phyloP scores from a whole-genome alignment of 495 filamentous ascomycete species.

The Neurospora sp. region DNA sequence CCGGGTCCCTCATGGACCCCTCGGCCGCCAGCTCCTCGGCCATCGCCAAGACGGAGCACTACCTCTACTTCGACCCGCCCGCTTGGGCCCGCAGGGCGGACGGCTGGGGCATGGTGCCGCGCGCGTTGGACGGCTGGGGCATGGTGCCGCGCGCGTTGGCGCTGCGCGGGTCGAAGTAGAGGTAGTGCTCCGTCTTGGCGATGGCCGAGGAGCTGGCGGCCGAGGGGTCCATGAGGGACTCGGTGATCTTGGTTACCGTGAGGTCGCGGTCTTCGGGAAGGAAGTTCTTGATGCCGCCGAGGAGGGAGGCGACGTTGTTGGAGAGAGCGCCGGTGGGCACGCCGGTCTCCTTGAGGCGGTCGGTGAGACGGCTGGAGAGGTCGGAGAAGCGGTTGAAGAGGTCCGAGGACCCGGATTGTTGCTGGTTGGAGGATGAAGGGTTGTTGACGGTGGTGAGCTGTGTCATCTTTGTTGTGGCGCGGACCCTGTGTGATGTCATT shows the following conservation, averaged over 20 bases:
- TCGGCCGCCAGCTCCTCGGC: no score
- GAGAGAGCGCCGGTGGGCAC: conserved; percentile 46
- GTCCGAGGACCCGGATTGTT: conserved; percentile 47
- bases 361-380: conserved; percentile 82
- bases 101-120: no score
- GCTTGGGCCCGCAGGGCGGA: no score
- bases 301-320: conserved; percentile 84
- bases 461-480: conserved; percentile 94
- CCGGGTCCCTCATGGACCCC: no score
- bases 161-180: conserved; percentile 96
- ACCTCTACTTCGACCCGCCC: no score
- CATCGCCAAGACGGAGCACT: no score
- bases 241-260: conserved; percentile 93
- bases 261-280: conserved; percentile 89
- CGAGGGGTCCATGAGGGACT: conserved; percentile 95
- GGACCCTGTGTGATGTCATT: conserved; percentile 51
- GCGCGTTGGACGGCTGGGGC: conserved; percentile 65
- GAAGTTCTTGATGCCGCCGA: conserved; percentile 99
- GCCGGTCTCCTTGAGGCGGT: conserved; percentile 84
- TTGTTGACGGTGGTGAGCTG: conserved; percentile 79
- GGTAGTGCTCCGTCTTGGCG: conserved; percentile 91
- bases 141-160: conserved; percentile 91
- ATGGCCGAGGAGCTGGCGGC: conserved; percentile 84
- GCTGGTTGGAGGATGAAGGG: conserved; percentile 51
- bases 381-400: conserved; percentile 83